Evolutionary conservation across 2,329 filamentous ascomycete genomes (phyloP), one percentile per base, ranked within the genome.

Genomic region (Aspergillus hortae): DNA sequence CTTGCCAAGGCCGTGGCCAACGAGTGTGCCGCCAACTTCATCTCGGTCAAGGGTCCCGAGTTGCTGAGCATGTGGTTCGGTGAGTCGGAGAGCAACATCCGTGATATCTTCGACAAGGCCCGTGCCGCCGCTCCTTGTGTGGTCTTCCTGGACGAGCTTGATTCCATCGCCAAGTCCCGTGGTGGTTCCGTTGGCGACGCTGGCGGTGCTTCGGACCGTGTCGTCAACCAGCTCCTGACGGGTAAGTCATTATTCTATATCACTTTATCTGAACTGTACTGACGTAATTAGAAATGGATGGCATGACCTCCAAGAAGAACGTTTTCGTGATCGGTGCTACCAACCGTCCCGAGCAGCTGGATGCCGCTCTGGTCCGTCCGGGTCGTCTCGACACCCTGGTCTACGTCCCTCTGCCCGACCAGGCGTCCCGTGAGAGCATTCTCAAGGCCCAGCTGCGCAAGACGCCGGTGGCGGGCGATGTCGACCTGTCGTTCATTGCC

Each of bases 221-320:
- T 99, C 64, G 94, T 99, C 75, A 99, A 99, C 81, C 95, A 99
- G 82, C 91, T 99, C 71, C 80, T 99, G 69, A 99, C 94, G 62
- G 90, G 88, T 90, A 83, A 82, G 85, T 78, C 63, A 52, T 25
- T 15, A 14, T 42, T 9, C 9, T 3, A 17, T 41, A 11, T 48
- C 35, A 21, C n/a, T 15, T n/a, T 2, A 38, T 11, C 15, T 38
- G 35, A 0, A 48, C 12, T 21, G 32, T 21, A 14, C 79, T 85
- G 74, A 84, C 64, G 42, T 49, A 10, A 44, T 27, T 19, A 88
- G 90, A 97, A 84, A 96, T 97, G 92, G 92, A 97, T 64, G 92
- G 92, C 67, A 97, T 97, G 92, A 97, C 92, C 43, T 96, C 92
- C 36, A 99, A 99, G 89, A 99, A 99, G 89, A 99, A 99, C 73